These are phyloP conservation scores for Skeletonema potamos DNA, from an alignment of 108 stramenopile genomes.

Conservation along the genomic window DNA sequence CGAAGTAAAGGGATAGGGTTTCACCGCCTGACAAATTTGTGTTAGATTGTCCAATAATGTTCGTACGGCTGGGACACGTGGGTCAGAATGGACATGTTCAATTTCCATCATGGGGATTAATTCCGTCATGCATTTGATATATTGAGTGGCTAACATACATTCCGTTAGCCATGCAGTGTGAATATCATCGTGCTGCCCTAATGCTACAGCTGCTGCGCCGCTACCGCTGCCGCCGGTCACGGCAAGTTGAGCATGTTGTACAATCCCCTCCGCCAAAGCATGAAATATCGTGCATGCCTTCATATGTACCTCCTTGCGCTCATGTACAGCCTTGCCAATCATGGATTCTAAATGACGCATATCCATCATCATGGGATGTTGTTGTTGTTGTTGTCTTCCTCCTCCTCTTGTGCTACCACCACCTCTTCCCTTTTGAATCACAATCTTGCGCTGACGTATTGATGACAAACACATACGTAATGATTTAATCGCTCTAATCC, in stretches of 20 bases:
- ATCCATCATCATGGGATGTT: not conserved
- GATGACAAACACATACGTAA: constrained; percentile 20
- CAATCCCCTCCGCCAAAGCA: constrained; percentile 14
- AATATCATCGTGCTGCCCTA: not conserved
- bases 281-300: constrained; percentile 25
- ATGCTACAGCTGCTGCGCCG: not conserved
- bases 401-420: not conserved
- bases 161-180: constrained; percentile 8
- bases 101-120: constrained; percentile 30
- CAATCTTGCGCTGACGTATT: constrained; percentile 11
- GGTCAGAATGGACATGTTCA: constrained; percentile 2
- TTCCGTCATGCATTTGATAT: constrained; percentile 40
- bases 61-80: constrained; percentile 4
- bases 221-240: constrained; percentile 1
- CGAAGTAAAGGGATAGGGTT: not conserved
- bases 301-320: constrained; percentile 17
- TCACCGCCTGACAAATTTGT: constrained; percentile 13
- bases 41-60: constrained; percentile 3
- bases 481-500: constrained; percentile 12
- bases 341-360: constrained; percentile 23
- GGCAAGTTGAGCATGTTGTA: constrained; percentile 12
- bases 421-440: not conserved
- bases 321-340: constrained; percentile 14
- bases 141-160: constrained; percentile 8
- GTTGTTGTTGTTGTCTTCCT: not conserved